These are phyloP conservation scores for Dryas alaskensis DNA, from an alignment of 306 rosid genomes.

Conservation along the genomic window DNA sequence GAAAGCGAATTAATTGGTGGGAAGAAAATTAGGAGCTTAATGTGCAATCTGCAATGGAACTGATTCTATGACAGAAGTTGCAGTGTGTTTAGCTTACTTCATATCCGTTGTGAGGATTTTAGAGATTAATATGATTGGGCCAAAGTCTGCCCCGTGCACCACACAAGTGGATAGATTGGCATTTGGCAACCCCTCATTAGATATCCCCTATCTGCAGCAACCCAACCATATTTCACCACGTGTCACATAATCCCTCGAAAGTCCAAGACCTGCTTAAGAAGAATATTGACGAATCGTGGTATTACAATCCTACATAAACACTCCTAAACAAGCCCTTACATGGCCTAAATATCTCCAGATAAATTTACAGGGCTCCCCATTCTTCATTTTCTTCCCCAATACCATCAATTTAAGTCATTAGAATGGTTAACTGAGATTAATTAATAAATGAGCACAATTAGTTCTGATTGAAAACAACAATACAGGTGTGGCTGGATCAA, in stretches of 20 bases:
- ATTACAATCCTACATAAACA: neutral
- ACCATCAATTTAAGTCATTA: neutral
- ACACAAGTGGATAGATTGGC: slow-evolving; percentile 46
- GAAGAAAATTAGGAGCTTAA: slow-evolving; percentile 19
- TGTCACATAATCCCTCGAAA: slow-evolving; percentile 41
- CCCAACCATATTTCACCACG: slow-evolving; percentile 52
- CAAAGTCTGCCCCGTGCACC: slow-evolving; percentile 34
- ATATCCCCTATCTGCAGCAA: slow-evolving; percentile 54
- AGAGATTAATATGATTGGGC: slow-evolving; percentile 38
- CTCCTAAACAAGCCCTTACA: neutral
- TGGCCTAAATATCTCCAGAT: neutral
- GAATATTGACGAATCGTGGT: neutral
- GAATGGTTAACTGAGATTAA: neutral
- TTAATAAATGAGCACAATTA: neutral
- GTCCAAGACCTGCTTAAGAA: neutral
- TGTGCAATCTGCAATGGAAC: slow-evolving; percentile 7
- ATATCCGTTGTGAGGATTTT: slow-evolving; percentile 5
- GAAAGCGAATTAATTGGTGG: slow-evolving; percentile 14
- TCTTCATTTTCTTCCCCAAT: neutral
- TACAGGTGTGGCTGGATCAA: no score
- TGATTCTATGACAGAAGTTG: neutral
- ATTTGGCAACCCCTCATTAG: slow-evolving; percentile 37
- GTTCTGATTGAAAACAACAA: no score
- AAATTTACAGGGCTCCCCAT: neutral
- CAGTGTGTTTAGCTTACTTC: slow-evolving; percentile 24